A percentile compares a stretch with the other conserved stretches of the same genome.
Conservation (phyloP, 108 stramenopile species). For the Discostella stelligeroides region DNA sequence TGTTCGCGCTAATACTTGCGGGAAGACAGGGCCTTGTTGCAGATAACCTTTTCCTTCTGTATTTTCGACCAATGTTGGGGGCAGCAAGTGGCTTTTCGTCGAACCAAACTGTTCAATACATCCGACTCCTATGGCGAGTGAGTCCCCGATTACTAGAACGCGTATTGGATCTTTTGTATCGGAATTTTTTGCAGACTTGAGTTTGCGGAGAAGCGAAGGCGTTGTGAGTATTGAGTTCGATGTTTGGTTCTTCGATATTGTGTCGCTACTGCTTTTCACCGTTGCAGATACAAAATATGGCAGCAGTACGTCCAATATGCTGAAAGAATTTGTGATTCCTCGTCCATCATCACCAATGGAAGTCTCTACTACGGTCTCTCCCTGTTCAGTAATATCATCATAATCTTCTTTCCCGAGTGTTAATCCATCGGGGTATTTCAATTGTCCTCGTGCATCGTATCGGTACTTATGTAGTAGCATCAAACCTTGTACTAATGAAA, state of each 20-base stretch:
- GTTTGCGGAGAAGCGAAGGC: slow-evolving; percentile 1
- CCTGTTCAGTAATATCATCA: neutral
- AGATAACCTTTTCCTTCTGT: neutral
- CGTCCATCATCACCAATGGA: neutral
- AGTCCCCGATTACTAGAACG: slow-evolving; percentile 70
- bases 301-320: neutral
- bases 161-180: slow-evolving; percentile 37
- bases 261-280: neutral
- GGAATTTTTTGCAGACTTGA: slow-evolving; percentile 4
- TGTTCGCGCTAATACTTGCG: slow-evolving; percentile 58
- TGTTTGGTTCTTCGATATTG: neutral
- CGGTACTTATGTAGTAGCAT: slow-evolving; percentile 68
- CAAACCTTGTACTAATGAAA: slow-evolving; percentile 59
- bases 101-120: slow-evolving; percentile 58
- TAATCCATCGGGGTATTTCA: slow-evolving; percentile 60
- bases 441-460: slow-evolving; percentile 57
- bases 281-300: neutral
- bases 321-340: neutral
- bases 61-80: slow-evolving; percentile 50
- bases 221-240: neutral
- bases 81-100: slow-evolving; percentile 44
- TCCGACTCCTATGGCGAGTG: slow-evolving; percentile 65
- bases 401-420: slow-evolving; percentile 54
- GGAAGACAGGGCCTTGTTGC: slow-evolving; percentile 63
- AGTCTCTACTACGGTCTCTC: neutral